These are phyloP conservation scores for Scheffersomyces cryptocercus DNA, from an alignment of 1,139 yeast species.

Conservation along the genomic window DNA sequence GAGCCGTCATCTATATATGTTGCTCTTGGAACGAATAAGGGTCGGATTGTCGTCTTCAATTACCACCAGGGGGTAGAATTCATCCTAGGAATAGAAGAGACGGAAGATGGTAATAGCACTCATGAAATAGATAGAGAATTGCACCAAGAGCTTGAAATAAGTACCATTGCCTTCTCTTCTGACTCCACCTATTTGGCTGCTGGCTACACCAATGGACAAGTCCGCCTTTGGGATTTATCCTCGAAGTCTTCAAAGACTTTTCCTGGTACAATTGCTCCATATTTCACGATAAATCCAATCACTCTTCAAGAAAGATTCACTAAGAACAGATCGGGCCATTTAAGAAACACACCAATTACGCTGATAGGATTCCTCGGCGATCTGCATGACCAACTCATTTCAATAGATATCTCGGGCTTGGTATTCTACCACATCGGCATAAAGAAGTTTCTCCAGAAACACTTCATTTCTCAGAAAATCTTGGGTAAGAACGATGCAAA, in stretches of 20 bases:
- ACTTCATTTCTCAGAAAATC: slow-evolving; percentile 51
- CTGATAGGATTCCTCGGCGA: slow-evolving; percentile 56
- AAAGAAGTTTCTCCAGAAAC: slow-evolving; percentile 52
- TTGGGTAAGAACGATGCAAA: slow-evolving; percentile 50
- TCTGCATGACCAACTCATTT: slow-evolving; percentile 57
- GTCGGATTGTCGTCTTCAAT: slow-evolving; percentile 61
- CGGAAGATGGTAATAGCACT: slow-evolving; percentile 3
- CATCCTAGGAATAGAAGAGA: slow-evolving; percentile 30
- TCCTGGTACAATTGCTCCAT: slow-evolving; percentile 2
- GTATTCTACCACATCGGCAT: slow-evolving; percentile 61
- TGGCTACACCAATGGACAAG: slow-evolving; percentile 33
- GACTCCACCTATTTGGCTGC: slow-evolving; percentile 34
- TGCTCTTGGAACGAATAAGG: slow-evolving; percentile 63
- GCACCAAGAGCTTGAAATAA: slow-evolving; percentile 17
- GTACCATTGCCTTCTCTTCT: slow-evolving; percentile 34
- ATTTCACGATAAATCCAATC: slow-evolving; percentile 29
- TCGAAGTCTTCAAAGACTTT: slow-evolving; percentile 1
- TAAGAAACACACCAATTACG: slow-evolving; percentile 43
- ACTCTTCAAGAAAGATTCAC: slow-evolving; percentile 26
- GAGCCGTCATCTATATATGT: slow-evolving; percentile 51
- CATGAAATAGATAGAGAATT: not conserved
- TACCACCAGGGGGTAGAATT: slow-evolving; percentile 56
- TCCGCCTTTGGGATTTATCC: slow-evolving; percentile 32
- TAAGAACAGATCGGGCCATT: slow-evolving; percentile 52
- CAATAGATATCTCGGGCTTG: slow-evolving; percentile 62